Conservation (phyloP, 345 rosid genomes). For the rapeseed (Brassica napus) region DNA sequence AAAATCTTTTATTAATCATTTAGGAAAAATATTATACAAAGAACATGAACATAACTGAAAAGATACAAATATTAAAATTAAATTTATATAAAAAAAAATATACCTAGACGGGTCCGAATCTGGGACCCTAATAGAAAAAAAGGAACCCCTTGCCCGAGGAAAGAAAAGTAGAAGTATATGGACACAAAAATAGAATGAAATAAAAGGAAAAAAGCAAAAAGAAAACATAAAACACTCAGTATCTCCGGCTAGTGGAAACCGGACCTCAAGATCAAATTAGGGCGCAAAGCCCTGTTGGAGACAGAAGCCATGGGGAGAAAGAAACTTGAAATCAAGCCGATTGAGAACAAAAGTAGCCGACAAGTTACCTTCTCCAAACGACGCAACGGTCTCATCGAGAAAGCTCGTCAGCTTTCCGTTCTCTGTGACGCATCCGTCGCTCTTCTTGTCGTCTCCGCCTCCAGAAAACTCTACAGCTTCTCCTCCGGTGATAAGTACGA, state of each 20-base stretch:
- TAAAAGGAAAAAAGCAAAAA: constrained; percentile 1
- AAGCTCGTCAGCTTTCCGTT: constrained; percentile 72
- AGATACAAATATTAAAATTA: too few species aligned
- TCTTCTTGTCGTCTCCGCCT: constrained; percentile 38
- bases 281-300: constrained; percentile 27
- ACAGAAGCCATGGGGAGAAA: constrained; percentile 50
- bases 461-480: constrained; percentile 40
- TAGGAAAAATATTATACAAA: too few species aligned
- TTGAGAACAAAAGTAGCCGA: constrained; percentile 70
- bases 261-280: constrained; percentile 33
- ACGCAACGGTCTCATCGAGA: constrained; percentile 62
- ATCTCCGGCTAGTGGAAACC: constrained; percentile 35
- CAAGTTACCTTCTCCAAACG: constrained; percentile 81
- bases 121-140: not conserved
- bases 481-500: constrained; percentile 40
- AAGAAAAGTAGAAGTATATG: constrained; percentile 6
- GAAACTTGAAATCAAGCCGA: constrained; percentile 67
- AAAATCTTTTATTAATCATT: too few species aligned
- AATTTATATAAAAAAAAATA: too few species aligned
- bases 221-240: not conserved
- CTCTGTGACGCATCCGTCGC: constrained; percentile 62
- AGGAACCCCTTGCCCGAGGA: not conserved
- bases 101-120: too few species aligned
- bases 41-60: too few species aligned
- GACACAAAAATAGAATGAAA: constrained; percentile 19